These are phyloP conservation scores for Panicum miliaceum DNA, from an alignment of 176 grass and related monocot species.

Conservation along the genomic window DNA sequence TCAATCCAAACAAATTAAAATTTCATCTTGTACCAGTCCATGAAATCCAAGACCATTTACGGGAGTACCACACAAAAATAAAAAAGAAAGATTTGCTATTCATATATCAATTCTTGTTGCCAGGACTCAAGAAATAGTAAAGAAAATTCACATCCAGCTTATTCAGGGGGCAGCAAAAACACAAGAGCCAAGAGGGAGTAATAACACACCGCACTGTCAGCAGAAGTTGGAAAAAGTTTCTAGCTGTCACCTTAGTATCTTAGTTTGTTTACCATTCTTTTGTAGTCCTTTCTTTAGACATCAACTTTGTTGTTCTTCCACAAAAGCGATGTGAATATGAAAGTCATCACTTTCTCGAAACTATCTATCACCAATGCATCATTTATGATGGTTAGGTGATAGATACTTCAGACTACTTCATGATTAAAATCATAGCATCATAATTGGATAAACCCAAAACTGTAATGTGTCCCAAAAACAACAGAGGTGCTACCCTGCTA, in stretches of 20 bases:
- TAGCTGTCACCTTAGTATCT: slow-evolving; percentile 18
- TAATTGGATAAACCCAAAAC: neutral
- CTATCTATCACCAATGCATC: neutral
- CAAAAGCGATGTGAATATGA: neutral
- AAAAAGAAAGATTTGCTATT: slow-evolving; percentile 15
- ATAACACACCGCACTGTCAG: neutral
- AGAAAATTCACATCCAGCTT: slow-evolving; percentile 8
- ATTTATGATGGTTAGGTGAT: neutral
- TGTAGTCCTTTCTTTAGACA: neutral
- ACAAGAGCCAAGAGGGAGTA: neutral
- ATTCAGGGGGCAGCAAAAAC: neutral
- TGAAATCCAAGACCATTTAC: neutral
- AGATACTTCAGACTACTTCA: neutral
- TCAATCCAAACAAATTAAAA: neutral
- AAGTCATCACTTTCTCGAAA: neutral
- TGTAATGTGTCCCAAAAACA: neutral
- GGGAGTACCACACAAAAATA: neutral
- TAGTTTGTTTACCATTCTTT: neutral
- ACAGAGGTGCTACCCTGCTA: neutral
- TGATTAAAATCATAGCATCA: slow-evolving; percentile 3
- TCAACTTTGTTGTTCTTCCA: neutral
- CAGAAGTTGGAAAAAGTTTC: neutral
- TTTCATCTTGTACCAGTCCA: slow-evolving; percentile 10
- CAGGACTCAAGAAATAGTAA: neutral
- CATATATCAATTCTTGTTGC: slow-evolving; percentile 22